A percentile compares a stretch with the other conserved stretches of the same genome.
These are phyloP conservation scores for Tolypocladium tundrense DNA, from an alignment of 2,329 filamentous ascomycete species.

Conservation along the genomic window DNA sequence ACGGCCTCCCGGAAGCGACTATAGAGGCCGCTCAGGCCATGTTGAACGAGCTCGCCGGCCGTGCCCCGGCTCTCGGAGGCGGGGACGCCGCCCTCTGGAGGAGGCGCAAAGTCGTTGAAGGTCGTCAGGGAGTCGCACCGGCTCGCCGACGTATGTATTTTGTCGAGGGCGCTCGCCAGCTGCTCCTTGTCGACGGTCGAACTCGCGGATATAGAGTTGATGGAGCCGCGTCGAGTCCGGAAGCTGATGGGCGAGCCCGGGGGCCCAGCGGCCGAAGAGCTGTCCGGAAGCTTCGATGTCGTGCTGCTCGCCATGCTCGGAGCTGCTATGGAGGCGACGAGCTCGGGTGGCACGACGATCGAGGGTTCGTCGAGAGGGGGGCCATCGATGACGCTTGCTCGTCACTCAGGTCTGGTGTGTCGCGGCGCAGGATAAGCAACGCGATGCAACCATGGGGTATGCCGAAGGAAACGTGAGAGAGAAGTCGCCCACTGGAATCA, in stretches of 20 bases:
- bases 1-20: constrained; percentile 75
- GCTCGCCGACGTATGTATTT: constrained; percentile 83
- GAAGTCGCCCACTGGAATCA: neutral
- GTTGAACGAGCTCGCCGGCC: constrained; percentile 65
- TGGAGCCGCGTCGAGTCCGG: constrained; percentile 26
- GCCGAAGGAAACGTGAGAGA: neutral
- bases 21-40: constrained; percentile 82
- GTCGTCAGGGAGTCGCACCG: constrained; percentile 77
- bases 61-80: constrained; percentile 58
- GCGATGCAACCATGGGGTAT: constrained; percentile 4
- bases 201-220: constrained; percentile 29
- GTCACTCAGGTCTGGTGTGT: constrained; percentile 3
- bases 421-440: neutral
- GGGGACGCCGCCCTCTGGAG: constrained; percentile 43
- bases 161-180: constrained; percentile 67
- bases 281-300: constrained; percentile 17
- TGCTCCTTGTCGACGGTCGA: constrained; percentile 55
- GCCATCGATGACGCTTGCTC: neutral
- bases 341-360: neutral
- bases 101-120: constrained; percentile 83
- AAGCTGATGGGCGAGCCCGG: constrained; percentile 19
- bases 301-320: constrained; percentile 19
- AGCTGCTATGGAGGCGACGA: constrained; percentile 6
- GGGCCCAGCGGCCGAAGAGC: constrained; percentile 14
- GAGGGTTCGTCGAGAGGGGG: neutral